Evolutionary conservation across 257 asterid species (phyloP).

Genomic region (Gynochthodes officinalis): DNA sequence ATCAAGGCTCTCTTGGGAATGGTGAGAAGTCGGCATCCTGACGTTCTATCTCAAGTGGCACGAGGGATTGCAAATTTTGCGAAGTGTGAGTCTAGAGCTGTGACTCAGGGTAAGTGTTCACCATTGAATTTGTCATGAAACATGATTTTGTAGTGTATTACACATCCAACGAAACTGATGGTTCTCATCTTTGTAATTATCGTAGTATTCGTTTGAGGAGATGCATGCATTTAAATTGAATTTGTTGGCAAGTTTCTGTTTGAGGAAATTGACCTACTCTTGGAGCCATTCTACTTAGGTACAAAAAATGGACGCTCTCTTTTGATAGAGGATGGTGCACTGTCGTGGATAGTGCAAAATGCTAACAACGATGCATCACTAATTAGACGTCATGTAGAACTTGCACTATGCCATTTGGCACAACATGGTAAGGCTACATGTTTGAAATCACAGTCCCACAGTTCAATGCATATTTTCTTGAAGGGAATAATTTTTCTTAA

Average conservation of each 20-base stretch:
- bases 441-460: neutral
- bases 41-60: conserved; percentile 94
- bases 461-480: neutral
- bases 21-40: conserved; percentile 97
- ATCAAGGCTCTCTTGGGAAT: conserved; percentile 92
- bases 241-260: neutral
- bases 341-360: conserved; percentile 95
- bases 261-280: conserved; percentile 5
- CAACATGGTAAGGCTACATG: conserved; percentile 69
- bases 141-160: neutral
- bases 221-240: neutral
- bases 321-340: conserved; percentile 84
- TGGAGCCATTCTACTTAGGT: conserved; percentile 38
- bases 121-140: neutral
- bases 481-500: neutral
- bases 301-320: conserved; percentile 69
- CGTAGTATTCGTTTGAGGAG: neutral
- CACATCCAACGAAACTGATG: neutral
- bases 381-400: conserved; percentile 95
- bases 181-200: neutral
- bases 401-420: conserved; percentile 96
- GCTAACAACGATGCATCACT: conserved; percentile 94
- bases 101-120: conserved; percentile 59
- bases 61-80: conserved; percentile 99
- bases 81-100: conserved; percentile 92